Base-by-base conservation (phyloP, 768 basidiomycete genomes). In the Boletus rubroflammeus region DNA sequence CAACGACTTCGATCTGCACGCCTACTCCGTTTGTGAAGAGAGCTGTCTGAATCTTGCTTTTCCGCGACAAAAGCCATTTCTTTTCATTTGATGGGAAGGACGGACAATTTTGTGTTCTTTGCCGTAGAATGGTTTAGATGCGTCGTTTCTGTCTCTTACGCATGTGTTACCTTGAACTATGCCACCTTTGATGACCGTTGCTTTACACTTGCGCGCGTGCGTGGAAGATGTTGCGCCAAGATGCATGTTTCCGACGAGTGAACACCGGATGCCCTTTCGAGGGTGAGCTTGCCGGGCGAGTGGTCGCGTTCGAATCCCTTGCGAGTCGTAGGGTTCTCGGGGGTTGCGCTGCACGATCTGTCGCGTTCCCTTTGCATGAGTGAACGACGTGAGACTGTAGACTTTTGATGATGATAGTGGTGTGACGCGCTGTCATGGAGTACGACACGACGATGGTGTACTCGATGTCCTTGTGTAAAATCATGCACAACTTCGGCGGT, bases 181-280 rank as follows among this genome's bases (percentile, higher is more conserved):
- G 39, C 36, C n/a, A 38, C 13, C 39, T 21, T 40, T 39, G 19
- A 39, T 19, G 13, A 40, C 13, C 6, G 21, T n/a, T 40, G 39
- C 13, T 40, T 40, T 40, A 21, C 13, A 6, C 17, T 19, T 19
- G n/a, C 2, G 10, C 10, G 10, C 10, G n/a, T 38, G n/a, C n/a
- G 36, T 38, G 32, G 14, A 32, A 5, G 32, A 32, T 32, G 32
- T 32, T 32, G 32, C 5, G 13, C 31, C 31, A 13, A 46, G 50
- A 81, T 77, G 23, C 23, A 25, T 25, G 23, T 25, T 4, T 25
- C 23, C 23, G 23, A 2, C 4, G 23, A 25, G 23, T 25, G 23
- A 2, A 25, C 23, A 4, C 23, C 23, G 23, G 23, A 25, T 25
- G 23, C 23, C 23, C 23, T 25, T 25, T 25, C 23, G 23, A 25